Evolutionary conservation across 177 flowering plant species (phyloP).

Genomic region (Vitis hybrid): DNA sequence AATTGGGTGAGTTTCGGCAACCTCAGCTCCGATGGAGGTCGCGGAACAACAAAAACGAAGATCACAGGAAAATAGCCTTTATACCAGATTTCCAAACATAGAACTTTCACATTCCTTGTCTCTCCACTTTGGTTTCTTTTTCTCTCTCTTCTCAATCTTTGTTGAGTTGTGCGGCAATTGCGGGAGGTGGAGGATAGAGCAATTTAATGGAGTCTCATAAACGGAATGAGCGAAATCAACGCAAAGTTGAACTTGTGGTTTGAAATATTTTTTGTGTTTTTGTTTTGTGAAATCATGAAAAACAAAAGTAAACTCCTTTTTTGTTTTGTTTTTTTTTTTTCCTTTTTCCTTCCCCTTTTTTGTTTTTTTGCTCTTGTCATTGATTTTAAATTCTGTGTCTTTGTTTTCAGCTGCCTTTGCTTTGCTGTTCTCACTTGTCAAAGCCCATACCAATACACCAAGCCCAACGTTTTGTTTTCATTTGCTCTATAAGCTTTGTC

Average conservation of each 20-base stretch:
- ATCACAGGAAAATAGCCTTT: background rate
- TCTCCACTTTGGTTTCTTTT: background rate
- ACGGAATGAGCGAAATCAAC: slow-evolving; percentile 25
- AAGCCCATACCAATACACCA: too few species aligned
- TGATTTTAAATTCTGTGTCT: too few species aligned
- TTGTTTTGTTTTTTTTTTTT: background rate
- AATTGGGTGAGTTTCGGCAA: background rate
- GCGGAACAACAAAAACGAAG: background rate
- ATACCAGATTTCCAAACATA: background rate
- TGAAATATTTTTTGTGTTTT: background rate
- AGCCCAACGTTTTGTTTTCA: too few species aligned
- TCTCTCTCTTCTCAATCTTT: slow-evolving; percentile 3
- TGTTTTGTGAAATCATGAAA: background rate
- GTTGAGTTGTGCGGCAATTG: slow-evolving; percentile 27
- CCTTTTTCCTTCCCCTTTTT: background rate
- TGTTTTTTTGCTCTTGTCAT: background rate
- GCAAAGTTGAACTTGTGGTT: slow-evolving; percentile 7
- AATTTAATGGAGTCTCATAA: slow-evolving; percentile 3
- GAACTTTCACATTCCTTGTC: background rate
- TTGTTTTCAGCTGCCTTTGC: too few species aligned
- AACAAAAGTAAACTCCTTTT: background rate
- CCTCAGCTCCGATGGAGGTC: background rate
- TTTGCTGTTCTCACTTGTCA: too few species aligned
- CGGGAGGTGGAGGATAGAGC: slow-evolving; percentile 24
- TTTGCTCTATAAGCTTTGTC: too few species aligned